Conservation (phyloP, 2,329 filamentous ascomycete genomes). For the Aspergillus carbonarius region DNA sequence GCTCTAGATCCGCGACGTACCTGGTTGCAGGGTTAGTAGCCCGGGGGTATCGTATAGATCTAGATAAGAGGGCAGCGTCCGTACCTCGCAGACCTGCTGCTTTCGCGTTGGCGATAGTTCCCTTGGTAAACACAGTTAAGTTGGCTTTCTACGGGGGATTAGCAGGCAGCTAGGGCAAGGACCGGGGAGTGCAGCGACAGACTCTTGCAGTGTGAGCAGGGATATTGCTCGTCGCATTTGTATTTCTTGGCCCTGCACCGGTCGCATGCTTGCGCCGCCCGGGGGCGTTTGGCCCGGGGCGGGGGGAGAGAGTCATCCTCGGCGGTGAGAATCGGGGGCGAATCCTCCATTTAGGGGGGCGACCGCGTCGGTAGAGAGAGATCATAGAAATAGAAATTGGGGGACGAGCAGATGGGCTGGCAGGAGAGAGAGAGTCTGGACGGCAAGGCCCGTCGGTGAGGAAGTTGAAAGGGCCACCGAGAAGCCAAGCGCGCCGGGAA, state of each 20-base stretch:
- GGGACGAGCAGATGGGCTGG: neutral
- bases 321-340: constrained; percentile 8
- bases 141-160: constrained; percentile 28
- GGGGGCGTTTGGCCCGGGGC: constrained; percentile 36
- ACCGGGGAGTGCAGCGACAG: constrained; percentile 11
- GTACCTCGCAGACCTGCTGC: constrained; percentile 30
- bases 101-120: constrained; percentile 33
- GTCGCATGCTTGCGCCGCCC: constrained; percentile 50
- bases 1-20: constrained; percentile 40
- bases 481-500: neutral
- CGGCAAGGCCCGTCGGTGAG: too few relatives aligned
- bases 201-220: constrained; percentile 48
- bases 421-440: neutral
- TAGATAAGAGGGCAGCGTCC: neutral
- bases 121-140: constrained; percentile 37
- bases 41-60: too few relatives aligned
- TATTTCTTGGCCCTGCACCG: constrained; percentile 51
- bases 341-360: constrained; percentile 38
- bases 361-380: neutral
- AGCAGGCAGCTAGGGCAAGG: neutral
- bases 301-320: constrained; percentile 17
- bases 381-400: neutral
- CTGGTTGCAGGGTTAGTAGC: constrained; percentile 12
- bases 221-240: constrained; percentile 49
- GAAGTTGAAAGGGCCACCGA: too few relatives aligned